Evolutionary conservation across 1,284 basidiomycete genomes (phyloP), one percentile per base, ranked within the genome.

Genomic region (Phlebopus sp.): DNA sequence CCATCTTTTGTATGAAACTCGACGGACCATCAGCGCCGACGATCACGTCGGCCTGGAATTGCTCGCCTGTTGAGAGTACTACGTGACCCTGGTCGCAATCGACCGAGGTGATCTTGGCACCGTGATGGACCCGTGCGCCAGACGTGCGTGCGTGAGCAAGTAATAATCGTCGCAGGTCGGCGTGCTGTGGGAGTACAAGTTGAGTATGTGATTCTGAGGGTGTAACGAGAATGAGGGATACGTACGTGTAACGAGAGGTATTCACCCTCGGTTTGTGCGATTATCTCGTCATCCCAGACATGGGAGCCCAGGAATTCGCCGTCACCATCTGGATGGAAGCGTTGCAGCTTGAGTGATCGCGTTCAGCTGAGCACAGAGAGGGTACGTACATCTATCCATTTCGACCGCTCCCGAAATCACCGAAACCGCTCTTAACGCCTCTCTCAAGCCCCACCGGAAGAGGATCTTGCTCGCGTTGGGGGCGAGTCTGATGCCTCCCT

Each of bases 1-100:
- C 58, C 15, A 59, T 45, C 59, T 56, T 43, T 31, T 55, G 49
- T 23, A 60, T 35, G 37, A 56, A 11, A 15, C 64, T 52, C 1
- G 53, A 44, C 30, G 67, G 63, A 6, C 84, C 84, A 55, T 86
- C 84, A 0, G 84, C 82, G 15, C 82, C 84, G 31, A 87, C 66
- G 42, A 86, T 70, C n/a, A 86, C 70, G 55, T 86, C 78, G 7
- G 73, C 79, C 2, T 56, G 51, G 37, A 83, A 46, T 13, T 63
- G 62, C 44, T 75, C 71, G 7, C 82, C 81, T 3, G 70, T 71
- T 9, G 69, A 64, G 11, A 84, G 62, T 0, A 57, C 70, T 17
- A 78, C 64, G 43, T 52, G 55, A 27, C 60, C 39, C 37, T 57
- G 40, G 60, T 53, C 57, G 40, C 52, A 53, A 32, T 64, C 63